Evolutionary conservation across 129 eudicot genomes (phyloP).

Genomic region (Escallonia herrerae): DNA sequence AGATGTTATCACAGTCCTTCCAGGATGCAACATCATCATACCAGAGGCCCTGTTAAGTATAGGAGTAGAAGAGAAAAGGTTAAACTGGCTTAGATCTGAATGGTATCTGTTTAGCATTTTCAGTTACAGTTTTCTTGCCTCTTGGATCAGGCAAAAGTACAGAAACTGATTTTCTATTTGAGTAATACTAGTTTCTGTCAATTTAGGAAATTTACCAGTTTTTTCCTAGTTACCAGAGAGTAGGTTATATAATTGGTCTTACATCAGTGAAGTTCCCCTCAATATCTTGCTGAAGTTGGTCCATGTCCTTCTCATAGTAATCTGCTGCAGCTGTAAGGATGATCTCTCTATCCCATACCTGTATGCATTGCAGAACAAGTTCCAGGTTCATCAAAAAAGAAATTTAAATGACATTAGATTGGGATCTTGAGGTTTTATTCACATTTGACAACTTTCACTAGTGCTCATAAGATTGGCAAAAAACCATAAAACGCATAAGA

Average conservation of each 20-base stretch:
- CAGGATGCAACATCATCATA: conserved; percentile 64
- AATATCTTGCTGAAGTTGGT: conserved; percentile 58
- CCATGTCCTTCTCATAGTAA: conserved; percentile 68
- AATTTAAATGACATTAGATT: neutral
- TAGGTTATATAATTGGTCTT: conserved; percentile 6
- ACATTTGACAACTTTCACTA: too few species aligned
- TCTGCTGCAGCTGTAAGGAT: conserved; percentile 81
- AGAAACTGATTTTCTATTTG: too few species aligned
- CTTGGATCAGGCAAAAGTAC: neutral
- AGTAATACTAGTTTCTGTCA: neutral
- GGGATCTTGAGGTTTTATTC: neutral
- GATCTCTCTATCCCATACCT: conserved; percentile 99
- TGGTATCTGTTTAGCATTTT: neutral
- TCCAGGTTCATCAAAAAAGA: too few species aligned
- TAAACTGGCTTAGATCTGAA: neutral
- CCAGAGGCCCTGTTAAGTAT: conserved; percentile 66
- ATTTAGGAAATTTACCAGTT: too few species aligned
- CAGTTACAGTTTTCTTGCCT: neutral
- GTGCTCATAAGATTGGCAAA: too few species aligned
- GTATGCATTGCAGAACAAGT: neutral
- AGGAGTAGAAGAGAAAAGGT: neutral
- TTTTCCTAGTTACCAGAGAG: too few species aligned
- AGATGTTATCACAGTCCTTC: conserved; percentile 61
- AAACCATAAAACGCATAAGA: too few species aligned
- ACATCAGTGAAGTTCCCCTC: conserved; percentile 70